phyloP scores from a whole-genome alignment of 331 rosid species.

The Quercus tomentella region DNA sequence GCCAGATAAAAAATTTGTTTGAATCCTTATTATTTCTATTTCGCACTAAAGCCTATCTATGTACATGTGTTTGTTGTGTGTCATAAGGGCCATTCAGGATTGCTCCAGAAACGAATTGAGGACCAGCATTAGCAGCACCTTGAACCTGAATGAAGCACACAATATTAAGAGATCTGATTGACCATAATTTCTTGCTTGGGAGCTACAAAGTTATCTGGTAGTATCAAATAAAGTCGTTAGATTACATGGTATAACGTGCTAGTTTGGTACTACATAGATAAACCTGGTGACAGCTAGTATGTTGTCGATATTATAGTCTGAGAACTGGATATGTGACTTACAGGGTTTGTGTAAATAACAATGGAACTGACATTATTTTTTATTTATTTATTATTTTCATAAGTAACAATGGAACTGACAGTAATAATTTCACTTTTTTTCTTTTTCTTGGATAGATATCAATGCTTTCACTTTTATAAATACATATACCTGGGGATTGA shows the following conservation, averaged over 20 bases:
- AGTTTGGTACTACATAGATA: background rate
- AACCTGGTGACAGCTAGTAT: background rate
- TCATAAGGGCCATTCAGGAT: slow-evolving; percentile 32
- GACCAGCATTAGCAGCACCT: slow-evolving; percentile 34
- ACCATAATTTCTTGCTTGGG: background rate
- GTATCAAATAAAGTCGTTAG: background rate
- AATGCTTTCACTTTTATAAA: too few species aligned
- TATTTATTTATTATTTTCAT: too few species aligned
- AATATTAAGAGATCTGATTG: slow-evolving; percentile 4
- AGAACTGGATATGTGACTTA: too few species aligned
- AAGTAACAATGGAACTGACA: background rate
- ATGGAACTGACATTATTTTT: background rate
- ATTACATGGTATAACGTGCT: background rate
- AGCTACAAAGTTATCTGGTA: background rate
- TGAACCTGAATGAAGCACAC: slow-evolving; percentile 40
- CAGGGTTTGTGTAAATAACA: background rate
- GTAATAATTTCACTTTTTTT: too few species aligned
- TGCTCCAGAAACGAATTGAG: slow-evolving; percentile 39
- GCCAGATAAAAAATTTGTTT: background rate
- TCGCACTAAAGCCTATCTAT: slow-evolving; percentile 24
- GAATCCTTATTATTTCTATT: background rate
- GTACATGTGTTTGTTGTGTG: slow-evolving; percentile 32
- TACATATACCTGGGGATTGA: too few species aligned
- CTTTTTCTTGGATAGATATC: too few species aligned
- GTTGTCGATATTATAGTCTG: background rate